These are phyloP conservation scores for Lactarius akahatsu DNA, from an alignment of 768 basidiomycete species.

Conservation along the genomic window DNA sequence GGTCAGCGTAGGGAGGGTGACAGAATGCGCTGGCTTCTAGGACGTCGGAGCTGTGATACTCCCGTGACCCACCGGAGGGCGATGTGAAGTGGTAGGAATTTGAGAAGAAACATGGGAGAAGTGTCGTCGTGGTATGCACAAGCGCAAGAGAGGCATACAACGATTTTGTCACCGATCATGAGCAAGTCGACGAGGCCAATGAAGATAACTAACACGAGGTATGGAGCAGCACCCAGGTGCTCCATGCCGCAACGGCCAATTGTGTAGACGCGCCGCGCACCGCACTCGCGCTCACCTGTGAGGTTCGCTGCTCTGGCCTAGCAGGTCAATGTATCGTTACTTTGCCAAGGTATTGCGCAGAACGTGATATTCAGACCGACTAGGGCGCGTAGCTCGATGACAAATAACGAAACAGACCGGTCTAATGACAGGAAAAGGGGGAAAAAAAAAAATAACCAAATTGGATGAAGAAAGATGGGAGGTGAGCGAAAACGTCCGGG, in stretches of 20 bases:
- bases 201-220: neutral
- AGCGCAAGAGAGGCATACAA: neutral
- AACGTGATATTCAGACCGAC: neutral
- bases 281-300: neutral
- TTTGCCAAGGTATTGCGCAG: neutral
- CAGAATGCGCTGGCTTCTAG: neutral
- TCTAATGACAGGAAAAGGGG: too few species aligned
- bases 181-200: constrained; percentile 7
- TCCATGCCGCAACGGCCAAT: too few species aligned
- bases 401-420: too few species aligned
- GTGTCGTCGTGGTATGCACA: neutral
- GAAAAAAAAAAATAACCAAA: too few species aligned
- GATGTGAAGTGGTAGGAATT: neutral
- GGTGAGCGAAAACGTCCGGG: too few species aligned
- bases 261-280: too few species aligned
- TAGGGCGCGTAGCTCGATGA: too few species aligned
- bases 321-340: neutral
- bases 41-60: neutral
- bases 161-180: neutral
- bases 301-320: neutral
- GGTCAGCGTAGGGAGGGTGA: neutral
- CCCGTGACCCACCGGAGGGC: neutral
- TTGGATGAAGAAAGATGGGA: too few species aligned
- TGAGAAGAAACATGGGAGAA: neutral
- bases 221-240: neutral